Evolutionary conservation across 495 filamentous ascomycete genomes (phyloP).

Genomic region (Xanthoparmelia taractica): DNA sequence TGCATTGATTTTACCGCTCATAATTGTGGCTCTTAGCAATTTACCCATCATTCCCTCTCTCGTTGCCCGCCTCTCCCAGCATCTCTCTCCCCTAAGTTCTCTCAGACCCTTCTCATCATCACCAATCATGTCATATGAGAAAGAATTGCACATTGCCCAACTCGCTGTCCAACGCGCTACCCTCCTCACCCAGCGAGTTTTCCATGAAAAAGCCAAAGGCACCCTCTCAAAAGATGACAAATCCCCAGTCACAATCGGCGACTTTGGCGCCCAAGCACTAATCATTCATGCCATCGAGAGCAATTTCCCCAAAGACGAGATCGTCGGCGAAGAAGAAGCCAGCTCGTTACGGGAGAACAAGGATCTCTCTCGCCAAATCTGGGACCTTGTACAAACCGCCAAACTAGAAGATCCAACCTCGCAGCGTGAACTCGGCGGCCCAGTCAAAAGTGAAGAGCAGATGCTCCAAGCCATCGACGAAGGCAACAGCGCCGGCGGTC

Average conservation of each 20-base stretch:
- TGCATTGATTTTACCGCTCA: slow-evolving; percentile 44
- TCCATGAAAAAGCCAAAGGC: slow-evolving; percentile 84
- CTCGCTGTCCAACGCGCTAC: slow-evolving; percentile 87
- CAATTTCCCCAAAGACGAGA: slow-evolving; percentile 83
- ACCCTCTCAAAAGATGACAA: slow-evolving; percentile 89
- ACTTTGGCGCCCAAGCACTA: slow-evolving; percentile 94
- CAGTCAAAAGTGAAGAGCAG: slow-evolving; percentile 55
- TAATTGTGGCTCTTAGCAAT: slow-evolving; percentile 30
- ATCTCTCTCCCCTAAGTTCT: slow-evolving; percentile 25
- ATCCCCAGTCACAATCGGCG: slow-evolving; percentile 94
- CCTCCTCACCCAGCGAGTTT: slow-evolving; percentile 85
- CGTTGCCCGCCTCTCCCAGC: slow-evolving; percentile 35
- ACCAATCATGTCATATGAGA: slow-evolving; percentile 53
- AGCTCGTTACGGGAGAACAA: slow-evolving; percentile 62
- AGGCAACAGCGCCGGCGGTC: slow-evolving; percentile 72
- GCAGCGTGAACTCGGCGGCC: slow-evolving; percentile 64
- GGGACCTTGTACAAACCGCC: slow-evolving; percentile 67
- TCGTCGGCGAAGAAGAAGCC: slow-evolving; percentile 93
- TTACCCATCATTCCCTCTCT: slow-evolving; percentile 38
- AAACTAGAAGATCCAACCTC: slow-evolving; percentile 60
- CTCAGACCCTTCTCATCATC: slow-evolving; percentile 17
- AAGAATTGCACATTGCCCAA: slow-evolving; percentile 78
- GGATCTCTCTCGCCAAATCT: slow-evolving; percentile 63
- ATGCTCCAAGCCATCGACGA: slow-evolving; percentile 84
- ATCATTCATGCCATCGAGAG: slow-evolving; percentile 83